A percentile compares a stretch with the other conserved stretches of the same genome.
phyloP scores from a whole-genome alignment of 2,329 filamentous ascomycete genomes.

The Malbranchea zuffiana region DNA sequence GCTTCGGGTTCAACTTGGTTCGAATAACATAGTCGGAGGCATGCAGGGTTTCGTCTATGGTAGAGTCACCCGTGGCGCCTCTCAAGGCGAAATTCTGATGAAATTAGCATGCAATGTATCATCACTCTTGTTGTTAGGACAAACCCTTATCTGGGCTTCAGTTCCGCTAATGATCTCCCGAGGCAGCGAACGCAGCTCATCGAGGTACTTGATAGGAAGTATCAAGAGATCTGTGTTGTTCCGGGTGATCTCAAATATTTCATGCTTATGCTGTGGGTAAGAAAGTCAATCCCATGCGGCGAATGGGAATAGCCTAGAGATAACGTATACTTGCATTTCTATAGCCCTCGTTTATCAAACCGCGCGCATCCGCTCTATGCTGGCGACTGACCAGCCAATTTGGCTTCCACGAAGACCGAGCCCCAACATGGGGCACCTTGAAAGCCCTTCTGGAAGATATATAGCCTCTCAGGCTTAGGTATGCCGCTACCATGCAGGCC shows the following conservation, averaged over 20 bases:
- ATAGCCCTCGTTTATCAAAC: slow-evolving; percentile 7
- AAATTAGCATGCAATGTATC: not conserved
- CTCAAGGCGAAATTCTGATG: not conserved
- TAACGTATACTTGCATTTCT: slow-evolving; percentile 3
- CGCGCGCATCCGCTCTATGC: not conserved
- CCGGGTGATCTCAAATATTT: slow-evolving; percentile 12
- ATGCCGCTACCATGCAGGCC: too few relatives aligned
- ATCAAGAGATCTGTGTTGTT: slow-evolving; percentile 17
- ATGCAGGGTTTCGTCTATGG: slow-evolving; percentile 6
- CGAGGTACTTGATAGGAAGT: slow-evolving; percentile 19
- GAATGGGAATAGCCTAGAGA: slow-evolving; percentile 10
- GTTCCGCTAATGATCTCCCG: slow-evolving; percentile 15
- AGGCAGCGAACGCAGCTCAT: slow-evolving; percentile 18
- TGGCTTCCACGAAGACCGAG: slow-evolving; percentile 6
- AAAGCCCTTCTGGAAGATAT: too few relatives aligned
- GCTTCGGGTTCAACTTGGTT: slow-evolving; percentile 15
- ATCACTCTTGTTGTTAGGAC: not conserved
- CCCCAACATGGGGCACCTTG: slow-evolving; percentile 10
- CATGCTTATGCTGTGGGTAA: slow-evolving; percentile 10
- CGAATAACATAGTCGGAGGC: slow-evolving; percentile 5
- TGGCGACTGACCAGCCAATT: slow-evolving; percentile 5
- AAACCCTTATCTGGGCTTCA: slow-evolving; percentile 16
- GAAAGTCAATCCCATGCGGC: not conserved
- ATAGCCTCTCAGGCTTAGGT: too few relatives aligned
- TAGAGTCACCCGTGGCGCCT: slow-evolving; percentile 4